These are phyloP conservation scores for Bromus sterilis DNA, from an alignment of 176 grass and related monocot genomes.

Conservation along the genomic window DNA sequence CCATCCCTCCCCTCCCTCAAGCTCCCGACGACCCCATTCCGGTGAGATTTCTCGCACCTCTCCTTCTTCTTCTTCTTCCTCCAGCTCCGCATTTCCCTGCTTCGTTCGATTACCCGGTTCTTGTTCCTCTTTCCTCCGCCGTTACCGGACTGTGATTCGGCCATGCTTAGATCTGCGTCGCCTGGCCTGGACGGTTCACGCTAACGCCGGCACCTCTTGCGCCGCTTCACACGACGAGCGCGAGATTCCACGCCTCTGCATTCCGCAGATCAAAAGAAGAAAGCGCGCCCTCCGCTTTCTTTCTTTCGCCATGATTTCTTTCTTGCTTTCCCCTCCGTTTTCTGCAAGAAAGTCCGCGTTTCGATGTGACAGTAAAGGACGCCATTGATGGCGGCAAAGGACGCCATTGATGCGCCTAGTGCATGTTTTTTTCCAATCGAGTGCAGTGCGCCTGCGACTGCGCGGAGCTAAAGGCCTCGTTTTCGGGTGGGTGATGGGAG, in stretches of 20 bases:
- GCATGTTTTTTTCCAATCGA: neutral
- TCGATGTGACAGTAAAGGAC: constrained; percentile 13
- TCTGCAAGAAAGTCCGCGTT: constrained; percentile 12
- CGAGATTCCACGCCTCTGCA: constrained; percentile 1
- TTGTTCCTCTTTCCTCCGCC: neutral
- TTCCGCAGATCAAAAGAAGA: constrained; percentile 3
- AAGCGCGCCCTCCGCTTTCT: neutral
- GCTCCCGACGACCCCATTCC: neutral
- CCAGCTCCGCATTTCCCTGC: neutral
- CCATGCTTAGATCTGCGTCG: neutral
- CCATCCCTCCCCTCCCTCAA: neutral
- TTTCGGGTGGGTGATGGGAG: neutral
- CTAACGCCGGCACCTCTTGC: too few species aligned
- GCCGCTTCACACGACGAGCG: neutral
- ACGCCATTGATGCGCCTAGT: neutral
- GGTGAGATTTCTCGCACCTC: neutral
- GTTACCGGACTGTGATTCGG: neutral
- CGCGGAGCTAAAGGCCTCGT: neutral
- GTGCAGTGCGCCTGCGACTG: neutral
- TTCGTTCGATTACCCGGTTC: neutral
- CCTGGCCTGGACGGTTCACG: neutral
- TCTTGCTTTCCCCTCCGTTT: neutral
- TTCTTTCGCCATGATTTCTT: constrained; percentile 8
- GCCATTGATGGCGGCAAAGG: neutral
- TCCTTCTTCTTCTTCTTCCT: neutral